Conservation (phyloP, 2,329 filamentous ascomycete genomes). For the Arthrocladium fulminans region DNA sequence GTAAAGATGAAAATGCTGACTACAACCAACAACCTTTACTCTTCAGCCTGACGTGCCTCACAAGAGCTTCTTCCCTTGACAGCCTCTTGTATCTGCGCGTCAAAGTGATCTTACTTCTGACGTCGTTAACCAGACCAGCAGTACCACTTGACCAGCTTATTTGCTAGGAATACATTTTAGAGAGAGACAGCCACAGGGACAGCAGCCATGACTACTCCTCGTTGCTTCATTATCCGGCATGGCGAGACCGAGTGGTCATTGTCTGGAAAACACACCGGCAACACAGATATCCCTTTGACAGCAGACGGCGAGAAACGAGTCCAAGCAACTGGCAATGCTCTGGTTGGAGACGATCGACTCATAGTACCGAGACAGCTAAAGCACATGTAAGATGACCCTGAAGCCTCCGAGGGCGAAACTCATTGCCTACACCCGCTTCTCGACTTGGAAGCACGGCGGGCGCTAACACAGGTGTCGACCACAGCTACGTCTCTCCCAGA, state of each 20-base stretch:
- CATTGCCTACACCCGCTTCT: background rate
- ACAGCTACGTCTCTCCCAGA: conserved; percentile 74
- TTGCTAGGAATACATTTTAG: background rate
- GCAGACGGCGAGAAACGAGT: conserved; percentile 69
- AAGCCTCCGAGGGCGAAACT: background rate
- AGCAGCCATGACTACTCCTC: conserved; percentile 45
- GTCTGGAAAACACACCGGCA: conserved; percentile 73
- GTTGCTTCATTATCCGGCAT: conserved; percentile 76
- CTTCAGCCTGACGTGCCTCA: background rate
- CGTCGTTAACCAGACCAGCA: background rate
- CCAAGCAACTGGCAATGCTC: conserved; percentile 66
- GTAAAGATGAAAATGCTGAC: conserved; percentile 7
- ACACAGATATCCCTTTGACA: conserved; percentile 79
- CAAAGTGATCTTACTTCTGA: background rate
- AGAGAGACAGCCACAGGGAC: background rate
- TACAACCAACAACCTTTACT: background rate
- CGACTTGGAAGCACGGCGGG: background rate
- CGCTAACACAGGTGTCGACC: background rate
- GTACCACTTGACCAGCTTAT: background rate
- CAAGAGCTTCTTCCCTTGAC: background rate
- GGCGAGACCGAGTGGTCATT: conserved; percentile 95
- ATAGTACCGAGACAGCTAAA: conserved; percentile 74
- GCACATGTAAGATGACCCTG: conserved; percentile 60
- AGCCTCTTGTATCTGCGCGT: background rate
- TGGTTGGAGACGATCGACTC: conserved; percentile 74